These are phyloP conservation scores for Ascocoryne sarcoides DNA, from an alignment of 2,329 filamentous ascomycete species.

Conservation along the genomic window DNA sequence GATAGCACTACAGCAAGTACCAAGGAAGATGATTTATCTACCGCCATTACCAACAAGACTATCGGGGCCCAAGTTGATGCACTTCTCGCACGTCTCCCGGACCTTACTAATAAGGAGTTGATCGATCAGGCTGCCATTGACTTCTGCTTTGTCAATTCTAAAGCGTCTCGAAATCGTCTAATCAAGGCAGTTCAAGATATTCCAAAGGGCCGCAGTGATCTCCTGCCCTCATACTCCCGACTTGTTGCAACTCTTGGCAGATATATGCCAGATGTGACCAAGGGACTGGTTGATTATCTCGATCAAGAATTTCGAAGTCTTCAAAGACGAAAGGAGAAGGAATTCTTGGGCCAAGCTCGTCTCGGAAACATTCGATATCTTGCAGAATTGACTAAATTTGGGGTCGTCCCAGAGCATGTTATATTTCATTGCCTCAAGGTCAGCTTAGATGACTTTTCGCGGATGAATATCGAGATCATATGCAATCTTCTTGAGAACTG, in stretches of 20 bases:
- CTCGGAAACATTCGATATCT: conserved; percentile 96
- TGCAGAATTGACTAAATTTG: conserved; percentile 94
- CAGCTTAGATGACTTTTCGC: conserved; percentile 91
- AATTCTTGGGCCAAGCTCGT: conserved; percentile 89
- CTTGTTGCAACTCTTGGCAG: conserved; percentile 87
- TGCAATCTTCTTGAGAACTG: conserved; percentile 95
- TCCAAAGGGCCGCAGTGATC: conserved; percentile 84
- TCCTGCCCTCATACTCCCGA: conserved; percentile 85
- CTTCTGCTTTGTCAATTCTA: conserved; percentile 97
- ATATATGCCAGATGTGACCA: conserved; percentile 91
- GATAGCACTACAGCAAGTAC: conserved; percentile 34
- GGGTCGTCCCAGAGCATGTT: conserved; percentile 94
- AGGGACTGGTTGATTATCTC: conserved; percentile 81
- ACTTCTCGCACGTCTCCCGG: conserved; percentile 76
- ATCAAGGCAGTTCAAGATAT: conserved; percentile 91
- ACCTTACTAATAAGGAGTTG: conserved; percentile 81
- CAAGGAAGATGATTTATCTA: conserved; percentile 77
- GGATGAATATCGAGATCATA: conserved; percentile 99
- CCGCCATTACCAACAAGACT: conserved; percentile 93
- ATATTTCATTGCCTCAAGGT: conserved; percentile 99
- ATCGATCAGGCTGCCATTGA: conserved; percentile 91
- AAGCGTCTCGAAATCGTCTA: conserved; percentile 88
- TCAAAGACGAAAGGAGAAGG: conserved; percentile 93
- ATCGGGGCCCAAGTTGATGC: conserved; percentile 95
- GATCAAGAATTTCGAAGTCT: conserved; percentile 96